Conservation (phyloP, 2,329 filamentous ascomycete species). For the Drechslera avenae region DNA sequence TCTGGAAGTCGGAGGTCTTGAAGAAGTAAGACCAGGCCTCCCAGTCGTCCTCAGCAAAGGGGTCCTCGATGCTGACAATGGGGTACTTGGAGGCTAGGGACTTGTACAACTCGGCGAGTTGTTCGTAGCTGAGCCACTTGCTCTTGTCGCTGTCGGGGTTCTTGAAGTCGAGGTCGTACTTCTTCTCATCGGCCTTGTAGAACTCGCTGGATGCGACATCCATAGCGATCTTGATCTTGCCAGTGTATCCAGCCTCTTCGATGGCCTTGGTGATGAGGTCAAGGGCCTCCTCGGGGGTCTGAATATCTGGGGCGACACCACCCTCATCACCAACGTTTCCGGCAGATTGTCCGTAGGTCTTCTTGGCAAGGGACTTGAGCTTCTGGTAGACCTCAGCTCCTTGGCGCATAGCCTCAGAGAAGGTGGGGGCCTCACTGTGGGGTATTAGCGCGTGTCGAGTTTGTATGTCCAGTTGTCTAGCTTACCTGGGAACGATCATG, state of each 20-base stretch:
- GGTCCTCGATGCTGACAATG: conserved; percentile 98
- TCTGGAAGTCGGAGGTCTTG: conserved; percentile 98
- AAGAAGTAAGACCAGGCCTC: conserved; percentile 99
- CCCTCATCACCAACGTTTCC: conserved; percentile 99
- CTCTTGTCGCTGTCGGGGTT: conserved; percentile 93
- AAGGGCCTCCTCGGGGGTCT: conserved; percentile 94
- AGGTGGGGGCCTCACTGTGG: conserved; percentile 76
- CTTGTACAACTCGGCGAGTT: conserved; percentile 92
- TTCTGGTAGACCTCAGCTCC: conserved; percentile 98
- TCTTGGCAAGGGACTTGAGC: conserved; percentile 96
- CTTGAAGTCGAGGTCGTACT: conserved; percentile 99
- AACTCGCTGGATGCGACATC: conserved; percentile 99
- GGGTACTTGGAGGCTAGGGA: conserved; percentile 91
- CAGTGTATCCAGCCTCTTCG: conserved; percentile 92
- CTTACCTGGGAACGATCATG: conserved; percentile 59
- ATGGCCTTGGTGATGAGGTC: conserved; percentile 95
- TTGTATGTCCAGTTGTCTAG: not conserved
- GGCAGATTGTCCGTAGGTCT: conserved; percentile 98
- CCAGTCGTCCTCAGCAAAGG: conserved; percentile 99
- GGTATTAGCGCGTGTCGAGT: conserved; percentile 21
- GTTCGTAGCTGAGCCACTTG: conserved; percentile 99
- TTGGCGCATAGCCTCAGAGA: conserved; percentile 95
- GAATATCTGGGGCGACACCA: conserved; percentile 98
- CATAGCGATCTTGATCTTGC: conserved; percentile 98
- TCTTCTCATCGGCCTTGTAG: conserved; percentile 95